phyloP scores from a whole-genome alignment of 1,284 basidiomycete genomes.

The Phlebopus sp. region DNA sequence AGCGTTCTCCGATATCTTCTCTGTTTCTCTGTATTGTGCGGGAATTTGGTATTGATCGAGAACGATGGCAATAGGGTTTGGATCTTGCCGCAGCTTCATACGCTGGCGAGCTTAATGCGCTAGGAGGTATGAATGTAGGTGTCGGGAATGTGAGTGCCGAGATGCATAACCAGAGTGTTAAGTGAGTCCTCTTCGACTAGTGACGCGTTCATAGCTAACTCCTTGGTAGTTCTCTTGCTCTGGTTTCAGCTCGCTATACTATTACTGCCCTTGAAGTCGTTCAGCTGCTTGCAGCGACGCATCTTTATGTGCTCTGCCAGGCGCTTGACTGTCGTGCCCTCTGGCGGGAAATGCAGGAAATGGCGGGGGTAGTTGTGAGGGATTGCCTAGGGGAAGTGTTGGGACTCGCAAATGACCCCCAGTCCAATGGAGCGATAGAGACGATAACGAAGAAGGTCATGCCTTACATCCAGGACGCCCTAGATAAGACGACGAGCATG shows the following conservation, averaged over 20 bases:
- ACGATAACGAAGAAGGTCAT: conserved; percentile 20
- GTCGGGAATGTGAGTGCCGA: conserved; percentile 85
- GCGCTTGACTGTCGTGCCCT: conserved; percentile 77
- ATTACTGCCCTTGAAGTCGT: conserved; percentile 74
- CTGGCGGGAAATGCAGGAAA: conserved; percentile 56
- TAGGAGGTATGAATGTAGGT: conserved; percentile 76
- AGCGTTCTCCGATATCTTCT: conserved; percentile 6
- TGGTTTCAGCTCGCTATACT: conserved; percentile 79
- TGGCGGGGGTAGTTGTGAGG: conserved; percentile 18
- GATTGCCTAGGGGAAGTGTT: conserved; percentile 19
- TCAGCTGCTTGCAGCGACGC: conserved; percentile 69
- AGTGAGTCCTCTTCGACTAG: conserved; percentile 44
- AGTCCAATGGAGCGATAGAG: conserved; percentile 14
- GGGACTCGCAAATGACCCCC: conserved; percentile 2
- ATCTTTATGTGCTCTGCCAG: conserved; percentile 77
- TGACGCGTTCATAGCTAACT: background rate
- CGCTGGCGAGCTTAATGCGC: conserved; percentile 75
- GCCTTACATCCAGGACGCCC: conserved; percentile 42
- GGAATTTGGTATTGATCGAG: background rate
- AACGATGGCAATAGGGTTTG: conserved; percentile 43
- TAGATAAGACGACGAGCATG: conserved; percentile 70
- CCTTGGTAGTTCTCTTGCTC: conserved; percentile 63
- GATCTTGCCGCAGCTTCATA: conserved; percentile 85
- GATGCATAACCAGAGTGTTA: conserved; percentile 87
- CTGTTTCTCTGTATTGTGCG: background rate